Evolutionary conservation across 2,329 filamentous ascomycete genomes (phyloP).

Genomic region (Plectosphaerella plurivora): DNA sequence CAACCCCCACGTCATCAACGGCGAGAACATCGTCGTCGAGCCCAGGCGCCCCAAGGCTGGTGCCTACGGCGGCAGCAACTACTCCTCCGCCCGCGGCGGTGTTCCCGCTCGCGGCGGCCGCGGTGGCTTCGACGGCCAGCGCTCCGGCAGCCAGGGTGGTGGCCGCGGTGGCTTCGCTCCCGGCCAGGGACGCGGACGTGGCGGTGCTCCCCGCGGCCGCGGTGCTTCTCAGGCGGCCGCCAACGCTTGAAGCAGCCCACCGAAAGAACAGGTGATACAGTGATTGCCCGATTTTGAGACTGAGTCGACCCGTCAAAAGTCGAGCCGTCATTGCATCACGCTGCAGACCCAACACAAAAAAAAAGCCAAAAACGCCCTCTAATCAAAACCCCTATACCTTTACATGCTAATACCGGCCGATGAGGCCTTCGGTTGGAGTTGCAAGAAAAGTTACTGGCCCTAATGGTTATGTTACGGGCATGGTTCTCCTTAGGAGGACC

Average conservation of each 20-base stretch:
- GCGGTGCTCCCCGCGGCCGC: conserved; percentile 60
- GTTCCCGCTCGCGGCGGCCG: conserved; percentile 47
- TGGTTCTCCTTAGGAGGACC: background rate
- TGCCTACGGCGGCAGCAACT: conserved; percentile 67
- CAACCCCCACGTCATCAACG: conserved; percentile 82
- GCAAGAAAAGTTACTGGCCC: background rate
- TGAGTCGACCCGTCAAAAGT: too few species aligned
- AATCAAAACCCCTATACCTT: too few species aligned
- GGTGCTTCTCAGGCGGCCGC: conserved; percentile 50
- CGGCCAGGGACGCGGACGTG: conserved; percentile 61
- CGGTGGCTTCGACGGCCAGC: conserved; percentile 54
- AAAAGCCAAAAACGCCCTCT: too few species aligned
- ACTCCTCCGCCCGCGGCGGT: conserved; percentile 40
- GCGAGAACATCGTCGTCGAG: conserved; percentile 80
- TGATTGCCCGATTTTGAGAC: too few species aligned
- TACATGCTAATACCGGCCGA: conserved; percentile 5
- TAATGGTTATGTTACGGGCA: background rate
- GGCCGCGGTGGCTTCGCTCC: conserved; percentile 66
- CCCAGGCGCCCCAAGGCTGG: conserved; percentile 76
- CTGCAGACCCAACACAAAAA: too few species aligned
- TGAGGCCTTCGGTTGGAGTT: background rate
- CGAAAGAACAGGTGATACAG: too few species aligned
- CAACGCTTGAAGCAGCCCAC: conserved; percentile 34
- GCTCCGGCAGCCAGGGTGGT: conserved; percentile 46
- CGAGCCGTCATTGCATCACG: too few species aligned